These are phyloP conservation scores for Berberis vulgaris DNA, from an alignment of 164 flowering plant genomes.

Conservation along the genomic window DNA sequence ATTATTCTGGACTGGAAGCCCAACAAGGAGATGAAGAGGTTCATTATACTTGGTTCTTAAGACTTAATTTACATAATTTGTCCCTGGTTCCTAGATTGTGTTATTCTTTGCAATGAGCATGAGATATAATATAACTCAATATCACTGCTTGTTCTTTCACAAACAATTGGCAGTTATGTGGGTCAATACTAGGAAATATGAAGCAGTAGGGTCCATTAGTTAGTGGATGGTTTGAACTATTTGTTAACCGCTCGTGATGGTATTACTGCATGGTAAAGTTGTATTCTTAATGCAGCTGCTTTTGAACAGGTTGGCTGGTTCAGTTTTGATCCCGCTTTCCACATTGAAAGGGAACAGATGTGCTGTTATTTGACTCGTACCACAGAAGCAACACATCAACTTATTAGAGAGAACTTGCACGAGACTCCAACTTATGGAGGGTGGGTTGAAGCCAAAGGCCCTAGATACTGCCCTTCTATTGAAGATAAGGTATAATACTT, in stretches of 20 bases:
- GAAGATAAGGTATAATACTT: slow-evolving; percentile 75
- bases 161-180: background rate
- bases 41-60: slow-evolving; percentile 24
- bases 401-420: slow-evolving; percentile 87
- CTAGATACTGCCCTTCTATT: slow-evolving; percentile 97
- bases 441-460: slow-evolving; percentile 98
- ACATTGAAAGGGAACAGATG: slow-evolving; percentile 91
- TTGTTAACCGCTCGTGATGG: background rate
- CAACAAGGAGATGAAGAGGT: slow-evolving; percentile 99
- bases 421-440: slow-evolving; percentile 99
- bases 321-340: slow-evolving; percentile 88
- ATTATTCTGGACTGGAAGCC: slow-evolving; percentile 78
- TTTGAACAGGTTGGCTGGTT: slow-evolving; percentile 76
- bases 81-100: no score
- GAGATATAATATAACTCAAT: background rate
- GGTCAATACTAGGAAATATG: background rate
- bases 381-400: slow-evolving; percentile 66
- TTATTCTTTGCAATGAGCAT: no score
- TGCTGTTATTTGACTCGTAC: slow-evolving; percentile 94
- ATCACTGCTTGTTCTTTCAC: background rate
- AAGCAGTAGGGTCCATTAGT: background rate
- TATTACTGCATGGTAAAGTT: background rate
- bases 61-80: slow-evolving; percentile 10
- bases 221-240: background rate
- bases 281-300: slow-evolving; percentile 7